Percentiles rank a stretch among this genome's conserved stretches.
Conservation (phyloP, 2,329 filamentous ascomycete genomes). For the Calonectria fujianensis region DNA sequence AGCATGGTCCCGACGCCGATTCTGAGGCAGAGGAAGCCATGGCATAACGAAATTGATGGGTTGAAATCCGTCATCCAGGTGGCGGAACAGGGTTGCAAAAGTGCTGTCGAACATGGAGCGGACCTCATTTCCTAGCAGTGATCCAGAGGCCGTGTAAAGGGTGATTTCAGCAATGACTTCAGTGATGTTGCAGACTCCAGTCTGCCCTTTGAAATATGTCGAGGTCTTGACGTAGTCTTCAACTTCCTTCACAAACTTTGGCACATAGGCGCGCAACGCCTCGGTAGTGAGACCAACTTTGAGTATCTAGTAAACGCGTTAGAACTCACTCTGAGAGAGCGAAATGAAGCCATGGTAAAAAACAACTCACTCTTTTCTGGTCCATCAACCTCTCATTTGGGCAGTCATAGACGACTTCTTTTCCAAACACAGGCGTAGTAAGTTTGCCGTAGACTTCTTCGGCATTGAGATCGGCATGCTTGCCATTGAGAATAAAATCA, state of each 20-base stretch:
- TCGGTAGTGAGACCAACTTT: conserved; percentile 85
- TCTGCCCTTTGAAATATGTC: conserved; percentile 78
- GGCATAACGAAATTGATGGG: conserved; percentile 92
- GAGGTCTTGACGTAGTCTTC: conserved; percentile 81
- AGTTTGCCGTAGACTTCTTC: conserved; percentile 92
- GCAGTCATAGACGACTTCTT: conserved; percentile 91
- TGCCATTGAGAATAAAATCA: conserved; percentile 93
- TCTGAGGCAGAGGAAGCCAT: conserved; percentile 90
- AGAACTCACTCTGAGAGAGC: accelerated
- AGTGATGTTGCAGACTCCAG: conserved; percentile 82
- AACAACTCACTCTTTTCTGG: conserved; percentile 87
- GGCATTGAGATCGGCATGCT: conserved; percentile 89
- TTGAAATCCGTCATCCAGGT: conserved; percentile 91
- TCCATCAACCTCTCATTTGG: conserved; percentile 95
- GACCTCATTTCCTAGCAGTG: conserved; percentile 88
- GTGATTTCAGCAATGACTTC: conserved; percentile 89
- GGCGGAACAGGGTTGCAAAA: conserved; percentile 88
- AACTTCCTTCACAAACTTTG: conserved; percentile 84
- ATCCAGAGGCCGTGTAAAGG: conserved; percentile 91
- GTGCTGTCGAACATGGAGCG: conserved; percentile 86
- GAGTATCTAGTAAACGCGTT: conserved; percentile 74
- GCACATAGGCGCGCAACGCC: conserved; percentile 83
- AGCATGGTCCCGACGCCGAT: conserved; percentile 85
- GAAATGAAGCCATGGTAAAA: accelerated
- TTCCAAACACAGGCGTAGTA: conserved; percentile 83